Evolutionary conservation across 805 yeast species (phyloP), one percentile per base, ranked within the genome.

Genomic region (Sugiyamaella mastotermitis): DNA sequence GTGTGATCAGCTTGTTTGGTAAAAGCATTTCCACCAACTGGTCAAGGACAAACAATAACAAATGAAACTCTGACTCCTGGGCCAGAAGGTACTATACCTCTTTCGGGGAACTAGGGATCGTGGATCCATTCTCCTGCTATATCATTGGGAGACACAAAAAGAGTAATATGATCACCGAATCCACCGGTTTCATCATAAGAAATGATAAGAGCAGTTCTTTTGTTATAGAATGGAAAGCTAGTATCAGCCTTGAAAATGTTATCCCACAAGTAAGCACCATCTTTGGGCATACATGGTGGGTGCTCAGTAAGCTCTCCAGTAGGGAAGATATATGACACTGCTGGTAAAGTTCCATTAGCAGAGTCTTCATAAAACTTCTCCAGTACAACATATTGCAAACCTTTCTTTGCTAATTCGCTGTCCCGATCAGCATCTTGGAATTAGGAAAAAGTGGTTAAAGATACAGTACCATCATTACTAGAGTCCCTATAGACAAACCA

Each of bases 171-270:
- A 28, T 50, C 55, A 19, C 54, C 54, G 35, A 39, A 51, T 34
- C 54, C 55, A 16, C 55, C 55, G 23, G 54, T 50, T 37, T 51
- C 55, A 39, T 51, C 55, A 33, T 50, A 51, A 7, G 54, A 46
- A 15, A 48, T 34, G 22, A 51, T 20, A n/a, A 51, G 27, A 7
- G 43, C 53, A 18, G 55, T 50, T n/a, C n/a, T n/a, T 13, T 50
- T 40, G 27, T 48, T 46, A 31, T 46, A 46, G 27, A 25, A 25
- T 5, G 50, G 55, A 10, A 47, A 37, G 16, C 38, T 31, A 11
- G 33, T 32, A 16, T 50, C 41, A 10, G 53, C 51, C 17, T 46
- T 46, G 20, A 50, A 41, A 6, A 45, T 37, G 38, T 46, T 27
- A 33, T 48, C 30, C 25, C 37, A 40, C 11, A 51, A 42, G 47